Evolutionary conservation across 2,329 filamentous ascomycete genomes (phyloP).

Genomic region (Acephala macrosclerotiorum): DNA sequence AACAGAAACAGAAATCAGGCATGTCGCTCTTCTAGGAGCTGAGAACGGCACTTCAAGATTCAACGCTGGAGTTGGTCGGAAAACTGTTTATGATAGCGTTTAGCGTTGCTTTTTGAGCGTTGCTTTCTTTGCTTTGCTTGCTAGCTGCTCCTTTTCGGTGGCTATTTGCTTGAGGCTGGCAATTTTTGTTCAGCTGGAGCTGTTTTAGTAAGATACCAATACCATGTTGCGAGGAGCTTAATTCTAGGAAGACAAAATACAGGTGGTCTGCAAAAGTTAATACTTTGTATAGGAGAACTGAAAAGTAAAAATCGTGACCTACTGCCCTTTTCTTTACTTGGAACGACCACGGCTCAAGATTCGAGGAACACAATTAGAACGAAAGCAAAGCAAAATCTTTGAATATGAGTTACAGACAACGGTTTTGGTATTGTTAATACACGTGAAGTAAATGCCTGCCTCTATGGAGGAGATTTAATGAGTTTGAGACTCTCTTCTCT

Average conservation of each 20-base stretch:
- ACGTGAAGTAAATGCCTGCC: slow-evolving; percentile 16
- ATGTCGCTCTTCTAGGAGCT: slow-evolving; percentile 1
- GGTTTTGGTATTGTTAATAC: slow-evolving; percentile 30
- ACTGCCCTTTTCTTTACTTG: no score
- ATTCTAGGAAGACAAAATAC: neutral
- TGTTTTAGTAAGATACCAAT: slow-evolving; percentile 17
- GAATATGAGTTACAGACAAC: slow-evolving; percentile 26
- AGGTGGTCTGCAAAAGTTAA: neutral
- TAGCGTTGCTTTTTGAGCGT: slow-evolving; percentile 23
- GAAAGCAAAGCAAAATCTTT: slow-evolving; percentile 21
- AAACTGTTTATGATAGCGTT: slow-evolving; percentile 31
- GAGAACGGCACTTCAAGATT: neutral
- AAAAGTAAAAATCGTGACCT: no score
- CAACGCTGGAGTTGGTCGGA: slow-evolving; percentile 14
- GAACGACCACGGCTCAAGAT: no score
- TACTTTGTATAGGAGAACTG: no score
- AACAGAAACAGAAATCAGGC: no score
- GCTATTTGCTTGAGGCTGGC: neutral
- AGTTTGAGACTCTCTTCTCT: neutral
- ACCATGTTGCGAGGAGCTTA: slow-evolving; percentile 24
- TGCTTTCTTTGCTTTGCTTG: no score
- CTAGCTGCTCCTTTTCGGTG: no score
- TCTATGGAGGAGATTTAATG: neutral
- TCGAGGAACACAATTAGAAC: neutral
- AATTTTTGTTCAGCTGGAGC: neutral